Evolutionary conservation across 371 early-diverging fungal genomes (phyloP).

Genomic region (Mucor velutinosus): DNA sequence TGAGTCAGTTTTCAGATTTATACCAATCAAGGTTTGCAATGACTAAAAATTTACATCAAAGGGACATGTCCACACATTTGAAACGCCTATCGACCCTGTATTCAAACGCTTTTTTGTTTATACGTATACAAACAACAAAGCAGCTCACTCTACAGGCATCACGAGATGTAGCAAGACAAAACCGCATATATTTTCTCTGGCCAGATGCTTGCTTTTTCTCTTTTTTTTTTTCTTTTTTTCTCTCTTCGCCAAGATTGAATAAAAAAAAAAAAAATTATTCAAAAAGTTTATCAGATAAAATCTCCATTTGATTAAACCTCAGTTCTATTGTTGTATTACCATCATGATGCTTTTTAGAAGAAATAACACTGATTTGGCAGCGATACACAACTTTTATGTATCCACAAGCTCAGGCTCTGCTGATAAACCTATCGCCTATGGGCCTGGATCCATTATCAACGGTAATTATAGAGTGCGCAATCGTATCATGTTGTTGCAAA

Average conservation of each 20-base stretch:
- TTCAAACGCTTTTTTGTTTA: background rate
- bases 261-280: background rate
- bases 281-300: background rate
- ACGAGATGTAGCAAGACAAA: background rate
- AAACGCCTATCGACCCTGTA: background rate
- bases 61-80: background rate
- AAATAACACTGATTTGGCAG: constrained; percentile 9
- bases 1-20: background rate
- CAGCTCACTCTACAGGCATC: background rate
- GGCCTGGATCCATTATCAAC: constrained; percentile 45
- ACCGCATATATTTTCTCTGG: background rate
- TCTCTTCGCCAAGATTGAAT: background rate
- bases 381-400: constrained; percentile 30
- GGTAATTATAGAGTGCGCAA: constrained; percentile 22
- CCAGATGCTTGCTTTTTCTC: background rate
- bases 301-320: background rate
- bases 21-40: background rate
- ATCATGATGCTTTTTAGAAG: constrained; percentile 28
- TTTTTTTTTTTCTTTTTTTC: background rate
- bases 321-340: constrained; percentile 9
- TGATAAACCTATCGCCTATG: constrained; percentile 43
- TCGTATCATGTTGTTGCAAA: background rate
- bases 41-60: constrained; percentile 3
- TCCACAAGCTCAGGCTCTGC: constrained; percentile 29
- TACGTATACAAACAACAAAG: background rate